These are phyloP conservation scores for Hyaloraphidium curvatum DNA, from an alignment of 192 early-diverging fungal species.

Conservation along the genomic window DNA sequence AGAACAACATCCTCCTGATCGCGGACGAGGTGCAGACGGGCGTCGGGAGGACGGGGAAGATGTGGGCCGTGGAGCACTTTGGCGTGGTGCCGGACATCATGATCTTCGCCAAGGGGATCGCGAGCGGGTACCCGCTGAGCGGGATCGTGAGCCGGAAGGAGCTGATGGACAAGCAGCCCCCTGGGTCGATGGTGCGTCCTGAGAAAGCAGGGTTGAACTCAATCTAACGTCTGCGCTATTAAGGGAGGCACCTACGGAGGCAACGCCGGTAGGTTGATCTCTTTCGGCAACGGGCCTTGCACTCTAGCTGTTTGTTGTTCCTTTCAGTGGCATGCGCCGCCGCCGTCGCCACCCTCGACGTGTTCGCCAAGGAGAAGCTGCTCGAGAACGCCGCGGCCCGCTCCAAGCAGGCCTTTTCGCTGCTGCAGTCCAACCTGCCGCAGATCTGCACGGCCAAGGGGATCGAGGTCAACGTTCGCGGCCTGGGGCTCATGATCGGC, in stretches of 20 bases:
- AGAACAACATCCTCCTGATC: conserved; percentile 20
- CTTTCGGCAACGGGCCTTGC: too few relatives aligned
- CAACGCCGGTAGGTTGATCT: too few relatives aligned
- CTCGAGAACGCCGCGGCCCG: conserved; percentile 18
- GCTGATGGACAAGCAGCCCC: conserved; percentile 18
- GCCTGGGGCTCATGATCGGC: conserved; percentile 23
- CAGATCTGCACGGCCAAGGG: conserved; percentile 8
- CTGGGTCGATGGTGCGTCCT: conserved; percentile 17
- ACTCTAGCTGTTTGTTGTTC: too few relatives aligned
- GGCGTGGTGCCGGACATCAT: conserved; percentile 18
- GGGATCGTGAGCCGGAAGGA: conserved; percentile 19
- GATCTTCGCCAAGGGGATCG: conserved; percentile 26
- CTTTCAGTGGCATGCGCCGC: conserved; percentile 22
- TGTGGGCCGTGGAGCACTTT: conserved; percentile 22
- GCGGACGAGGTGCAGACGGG: conserved; percentile 23
- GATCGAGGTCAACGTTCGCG: conserved; percentile 17
- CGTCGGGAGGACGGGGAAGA: conserved; percentile 23
- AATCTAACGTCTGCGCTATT: not conserved
- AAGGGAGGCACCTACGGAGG: conserved; percentile 20
- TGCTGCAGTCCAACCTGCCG: conserved; percentile 10
- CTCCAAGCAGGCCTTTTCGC: conserved; percentile 18
- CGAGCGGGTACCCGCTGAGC: conserved; percentile 19
- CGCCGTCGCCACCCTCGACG: conserved; percentile 20
- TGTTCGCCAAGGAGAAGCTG: conserved; percentile 20
- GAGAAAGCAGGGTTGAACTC: not conserved